These are phyloP conservation scores for Vitis riparia DNA, from an alignment of 164 flowering plant genomes.

Conservation along the genomic window DNA sequence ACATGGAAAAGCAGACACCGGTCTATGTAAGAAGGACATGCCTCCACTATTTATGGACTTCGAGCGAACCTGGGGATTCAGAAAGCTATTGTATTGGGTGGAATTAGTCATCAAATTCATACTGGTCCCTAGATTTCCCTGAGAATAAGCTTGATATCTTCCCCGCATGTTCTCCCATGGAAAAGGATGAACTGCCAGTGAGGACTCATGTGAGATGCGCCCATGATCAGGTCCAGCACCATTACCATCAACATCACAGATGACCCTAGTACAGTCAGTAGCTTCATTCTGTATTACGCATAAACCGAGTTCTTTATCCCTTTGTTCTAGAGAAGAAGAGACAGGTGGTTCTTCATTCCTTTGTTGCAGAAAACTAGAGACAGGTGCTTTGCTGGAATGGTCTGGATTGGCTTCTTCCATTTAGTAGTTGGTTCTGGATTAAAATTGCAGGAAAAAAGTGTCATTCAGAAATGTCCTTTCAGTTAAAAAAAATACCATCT, in stretches of 20 bases:
- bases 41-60: slow-evolving; percentile 1
- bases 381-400: no score
- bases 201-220: not conserved
- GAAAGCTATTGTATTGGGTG: not conserved
- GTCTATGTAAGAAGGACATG: not conserved
- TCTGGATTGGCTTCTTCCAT: not conserved
- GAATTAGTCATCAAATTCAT: slow-evolving; percentile 1
- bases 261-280: not conserved
- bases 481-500: no score
- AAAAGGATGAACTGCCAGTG: slow-evolving; percentile 3
- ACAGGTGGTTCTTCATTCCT: not conserved
- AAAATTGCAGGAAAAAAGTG: no score
- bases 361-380: no score
- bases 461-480: no score
- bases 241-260: not conserved
- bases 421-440: not conserved
- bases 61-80: not conserved
- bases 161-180: not conserved
- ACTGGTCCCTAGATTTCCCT: not conserved
- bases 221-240: slow-evolving; percentile 4
- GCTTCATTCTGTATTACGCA: not conserved
- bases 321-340: not conserved
- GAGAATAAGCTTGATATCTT: not conserved
- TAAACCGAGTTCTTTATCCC: not conserved
- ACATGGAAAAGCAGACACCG: not conserved